phyloP scores from a whole-genome alignment of 345 rosid species.

The Hypericum perforatum region DNA sequence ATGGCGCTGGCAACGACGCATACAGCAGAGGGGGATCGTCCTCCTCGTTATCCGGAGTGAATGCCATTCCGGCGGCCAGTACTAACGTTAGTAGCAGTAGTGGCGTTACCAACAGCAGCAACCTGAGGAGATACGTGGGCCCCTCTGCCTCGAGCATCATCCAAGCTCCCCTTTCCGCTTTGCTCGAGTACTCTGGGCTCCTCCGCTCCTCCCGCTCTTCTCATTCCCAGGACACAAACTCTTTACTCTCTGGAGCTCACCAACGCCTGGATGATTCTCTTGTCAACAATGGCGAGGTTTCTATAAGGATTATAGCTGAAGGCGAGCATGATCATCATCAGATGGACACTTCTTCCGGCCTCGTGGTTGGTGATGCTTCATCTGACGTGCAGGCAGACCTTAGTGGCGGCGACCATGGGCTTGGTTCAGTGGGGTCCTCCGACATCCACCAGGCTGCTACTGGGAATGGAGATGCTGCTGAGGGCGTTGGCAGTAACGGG shows the following conservation, averaged over 20 bases:
- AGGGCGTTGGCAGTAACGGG: slow-evolving; percentile 34
- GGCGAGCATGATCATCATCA: slow-evolving; percentile 53
- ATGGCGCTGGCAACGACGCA: slow-evolving; percentile 94
- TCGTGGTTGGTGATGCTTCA: slow-evolving; percentile 39
- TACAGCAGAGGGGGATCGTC: slow-evolving; percentile 15
- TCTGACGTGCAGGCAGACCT: slow-evolving; percentile 37
- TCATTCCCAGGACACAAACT: slow-evolving; percentile 42
- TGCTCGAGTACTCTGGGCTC: slow-evolving; percentile 89
- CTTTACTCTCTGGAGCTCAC: slow-evolving; percentile 28
- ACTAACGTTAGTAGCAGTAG: slow-evolving; percentile 17
- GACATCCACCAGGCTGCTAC: slow-evolving; percentile 22
- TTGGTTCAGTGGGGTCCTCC: slow-evolving; percentile 28
- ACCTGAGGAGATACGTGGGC: slow-evolving; percentile 52
- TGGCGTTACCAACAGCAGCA: slow-evolving; percentile 11
- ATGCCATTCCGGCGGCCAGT: slow-evolving; percentile 19
- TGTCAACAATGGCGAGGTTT: slow-evolving; percentile 61
- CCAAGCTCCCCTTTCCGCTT: slow-evolving; percentile 81
- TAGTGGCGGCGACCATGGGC: slow-evolving; percentile 29
- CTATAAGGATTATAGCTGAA: slow-evolving; percentile 88
- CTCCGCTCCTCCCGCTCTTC: slow-evolving; percentile 41
- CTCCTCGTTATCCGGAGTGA: too few species aligned
- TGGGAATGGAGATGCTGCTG: slow-evolving; percentile 42
- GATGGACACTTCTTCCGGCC: slow-evolving; percentile 35
- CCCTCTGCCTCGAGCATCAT: slow-evolving; percentile 73
- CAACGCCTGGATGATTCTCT: slow-evolving; percentile 38